Base-by-base conservation (phyloP, 1,139 yeast species). In the Yarrowia galli region DNA sequence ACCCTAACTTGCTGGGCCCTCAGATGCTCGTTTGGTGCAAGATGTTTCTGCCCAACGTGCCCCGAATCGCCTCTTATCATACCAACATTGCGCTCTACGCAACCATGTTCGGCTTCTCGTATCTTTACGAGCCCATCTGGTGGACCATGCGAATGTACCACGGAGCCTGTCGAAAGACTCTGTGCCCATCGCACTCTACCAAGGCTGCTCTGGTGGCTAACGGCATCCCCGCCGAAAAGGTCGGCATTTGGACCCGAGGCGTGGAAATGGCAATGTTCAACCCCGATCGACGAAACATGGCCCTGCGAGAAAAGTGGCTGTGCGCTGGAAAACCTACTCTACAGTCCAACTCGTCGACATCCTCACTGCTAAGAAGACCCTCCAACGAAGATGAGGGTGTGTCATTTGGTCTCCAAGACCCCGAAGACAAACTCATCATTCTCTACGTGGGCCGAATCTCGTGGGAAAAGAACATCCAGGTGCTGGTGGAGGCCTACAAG, bases 401-500 rank as follows among this genome's bases (percentile, higher is more conserved):
- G 32, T 67, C 70, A 2, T 70, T 70, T 28, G 69, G 71, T 7
- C 67, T 68, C 6, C 60, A 68, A 20, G 25, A 51, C 40, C 61
- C 70, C 22, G 49, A 53, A 9, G 65, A 64, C 36, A 70, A 70
- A 22, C 68, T 65, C 15, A 65, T 71, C 51, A 67, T 71, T 23
- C 69, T 71, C 22, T 71, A 71, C 56, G 73, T 71, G 13, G 73
- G 72, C 28, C 65, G 73, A 58, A 69, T 70, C 20, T 71, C 72
- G 12, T 71, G 72, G 71, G 71, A 71, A 45, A 70, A 71, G 25
- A 61, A 61, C 66, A 61, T 61, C 56, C 43, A 48, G 56, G 69
- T 75, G 32, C 66, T 75, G 45, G 72, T 72, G 35, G 71, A 71
- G 48, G 75, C 77, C 35, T 76, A 75, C 67, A 71, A 72, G 67